phyloP scores from a whole-genome alignment of 2,329 filamentous ascomycete species.

The Arthrinium phaeospermum region DNA sequence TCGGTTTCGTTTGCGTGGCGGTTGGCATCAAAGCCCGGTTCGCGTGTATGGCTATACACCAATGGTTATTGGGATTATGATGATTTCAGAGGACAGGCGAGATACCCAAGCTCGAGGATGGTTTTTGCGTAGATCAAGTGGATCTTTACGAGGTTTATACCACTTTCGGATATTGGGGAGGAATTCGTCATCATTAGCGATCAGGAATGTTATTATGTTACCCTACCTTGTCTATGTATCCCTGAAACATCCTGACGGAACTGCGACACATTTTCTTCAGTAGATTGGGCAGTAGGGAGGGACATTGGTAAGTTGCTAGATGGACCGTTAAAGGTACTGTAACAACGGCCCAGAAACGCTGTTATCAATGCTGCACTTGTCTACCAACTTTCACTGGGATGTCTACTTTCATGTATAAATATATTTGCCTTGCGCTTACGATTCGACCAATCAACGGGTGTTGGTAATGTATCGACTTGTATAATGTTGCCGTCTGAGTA shows the following conservation, averaged over 20 bases:
- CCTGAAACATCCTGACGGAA: background rate
- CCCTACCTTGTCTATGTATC: background rate
- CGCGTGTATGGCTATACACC: background rate
- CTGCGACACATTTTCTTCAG: background rate
- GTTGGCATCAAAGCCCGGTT: background rate
- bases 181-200: background rate
- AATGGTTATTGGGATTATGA: background rate
- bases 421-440: too few relatives aligned
- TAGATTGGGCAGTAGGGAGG: too few relatives aligned
- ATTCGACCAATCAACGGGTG: too few relatives aligned
- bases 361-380: too few relatives aligned
- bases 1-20: background rate
- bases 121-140: background rate
- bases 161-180: background rate
- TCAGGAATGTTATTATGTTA: background rate
- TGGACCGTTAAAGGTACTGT: too few relatives aligned
- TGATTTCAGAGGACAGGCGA: background rate
- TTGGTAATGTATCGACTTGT: too few relatives aligned
- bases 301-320: background rate
- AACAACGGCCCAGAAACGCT: too few relatives aligned
- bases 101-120: background rate
- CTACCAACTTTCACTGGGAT: too few relatives aligned
- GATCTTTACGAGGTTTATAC: background rate
- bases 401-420: too few relatives aligned
- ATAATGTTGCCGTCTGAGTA: too few relatives aligned